Evolutionary conservation across 257 asterid genomes (phyloP), one percentile per base, ranked within the genome.

Genomic region (Voacanga thouarsii): DNA sequence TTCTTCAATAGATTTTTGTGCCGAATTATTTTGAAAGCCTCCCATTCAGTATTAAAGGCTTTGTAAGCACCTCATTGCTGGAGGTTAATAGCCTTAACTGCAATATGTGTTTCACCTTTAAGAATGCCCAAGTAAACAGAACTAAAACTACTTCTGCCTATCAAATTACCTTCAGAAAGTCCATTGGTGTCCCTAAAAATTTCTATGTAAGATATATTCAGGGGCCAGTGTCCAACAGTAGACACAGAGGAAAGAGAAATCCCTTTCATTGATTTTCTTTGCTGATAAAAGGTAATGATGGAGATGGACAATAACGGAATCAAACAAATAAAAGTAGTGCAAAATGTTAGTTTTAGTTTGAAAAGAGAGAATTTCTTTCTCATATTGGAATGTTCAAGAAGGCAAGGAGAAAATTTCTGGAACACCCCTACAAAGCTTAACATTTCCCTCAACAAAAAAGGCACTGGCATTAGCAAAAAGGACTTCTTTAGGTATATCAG

Each of bases 1-100:
- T 75, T 56, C 43, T 80, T 80, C 1, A 80, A 72, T 43, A 80
- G 59, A 75, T 80, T 80, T 18, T 74, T 61, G 49, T 80, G 83
- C 65, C 80, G 75, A 21, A 47, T 75, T 21, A 16, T 68, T n/a
- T 70, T 68, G 11, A 80, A 33, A 1, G 75, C 80, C 77, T 57
- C 74, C 10, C 83, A 80, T 44, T 80, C 80, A 2, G 80, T 77
- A 2, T 57, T 7, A 6, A 75, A 80, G 28, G 67, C 75, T 44
- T n/a, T 61, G 19, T 14, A 41, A 6, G 76, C 77, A 67, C 72
- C 80, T 12, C 10, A 47, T 21, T 43, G 66, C 4, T 33, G 37
- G 37, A 33, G 37, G 37, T 33, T 33, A 33, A 33, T 33, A n/a
- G n/a, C 37, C 37, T 33, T 33, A 33, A 33, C 37, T 33, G 37